These are phyloP conservation scores for Yamadazyma kanchanaburiensis DNA, from an alignment of 1,139 yeast species.

Conservation along the genomic window DNA sequence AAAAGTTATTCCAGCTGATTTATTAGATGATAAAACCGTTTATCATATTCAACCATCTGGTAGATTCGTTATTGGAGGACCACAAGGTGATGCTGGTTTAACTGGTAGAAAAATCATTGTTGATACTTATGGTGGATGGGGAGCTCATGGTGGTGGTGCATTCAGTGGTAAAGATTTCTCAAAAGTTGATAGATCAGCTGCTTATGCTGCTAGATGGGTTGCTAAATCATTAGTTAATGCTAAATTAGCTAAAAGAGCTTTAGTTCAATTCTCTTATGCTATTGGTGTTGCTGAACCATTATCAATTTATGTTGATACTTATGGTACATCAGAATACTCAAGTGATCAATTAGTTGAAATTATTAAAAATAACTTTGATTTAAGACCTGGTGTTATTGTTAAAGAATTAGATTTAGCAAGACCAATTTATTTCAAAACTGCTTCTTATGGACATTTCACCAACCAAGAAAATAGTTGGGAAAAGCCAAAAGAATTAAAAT, in stretches of 20 bases:
- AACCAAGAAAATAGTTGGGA: conserved; percentile 99
- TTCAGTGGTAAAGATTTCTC: conserved; percentile 99
- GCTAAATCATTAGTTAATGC: conserved; percentile 96
- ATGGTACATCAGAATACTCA: conserved; percentile 91
- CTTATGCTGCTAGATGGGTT: conserved; percentile 99
- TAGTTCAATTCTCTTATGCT: conserved; percentile 98
- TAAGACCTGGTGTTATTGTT: conserved; percentile 99
- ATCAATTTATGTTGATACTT: conserved; percentile 94
- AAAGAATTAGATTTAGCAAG: conserved; percentile 95
- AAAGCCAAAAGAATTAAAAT: conserved; percentile 85
- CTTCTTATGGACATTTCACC: conserved; percentile 99
- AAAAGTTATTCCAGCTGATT: conserved; percentile 87
- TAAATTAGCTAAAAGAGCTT: conserved; percentile 93
- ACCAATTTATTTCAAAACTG: conserved; percentile 98
- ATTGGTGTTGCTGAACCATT: conserved; percentile 99
- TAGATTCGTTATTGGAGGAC: conserved; percentile 99
- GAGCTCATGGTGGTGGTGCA: conserved; percentile 99
- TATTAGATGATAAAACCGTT: conserved; percentile 90
- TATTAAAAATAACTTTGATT: conserved; percentile 90
- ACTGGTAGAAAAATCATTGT: conserved; percentile 99
- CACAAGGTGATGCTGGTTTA: conserved; percentile 99
- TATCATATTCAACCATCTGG: conserved; percentile 99
- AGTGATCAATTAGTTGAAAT: conserved; percentile 88
- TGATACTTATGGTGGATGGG: conserved; percentile 99
- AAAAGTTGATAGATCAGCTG: conserved; percentile 99